These are phyloP conservation scores for Colletotrichum magnum DNA, from an alignment of 2,329 filamentous ascomycete genomes.

Conservation along the genomic window DNA sequence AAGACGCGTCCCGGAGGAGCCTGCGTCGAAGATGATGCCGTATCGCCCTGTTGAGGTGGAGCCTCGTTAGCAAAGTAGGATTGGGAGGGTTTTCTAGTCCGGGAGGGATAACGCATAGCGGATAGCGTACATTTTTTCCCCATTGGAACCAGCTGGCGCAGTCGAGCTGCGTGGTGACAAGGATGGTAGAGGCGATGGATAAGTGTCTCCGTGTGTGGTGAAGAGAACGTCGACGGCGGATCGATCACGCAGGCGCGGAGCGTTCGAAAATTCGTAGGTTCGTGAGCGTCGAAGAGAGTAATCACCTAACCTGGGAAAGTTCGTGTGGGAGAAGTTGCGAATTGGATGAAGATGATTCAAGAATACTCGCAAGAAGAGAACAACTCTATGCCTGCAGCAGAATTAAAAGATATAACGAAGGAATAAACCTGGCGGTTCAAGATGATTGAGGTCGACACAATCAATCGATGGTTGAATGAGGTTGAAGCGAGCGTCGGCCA, in stretches of 20 bases:
- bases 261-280: neutral
- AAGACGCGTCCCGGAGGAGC: slow-evolving; percentile 94
- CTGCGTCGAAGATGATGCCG: slow-evolving; percentile 96
- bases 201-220: neutral
- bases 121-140: slow-evolving; percentile 54
- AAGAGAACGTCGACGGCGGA: neutral
- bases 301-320: too few species aligned
- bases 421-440: neutral
- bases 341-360: neutral
- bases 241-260: neutral
- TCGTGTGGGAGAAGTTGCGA: too few species aligned
- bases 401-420: slow-evolving; percentile 8
- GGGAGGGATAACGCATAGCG: neutral
- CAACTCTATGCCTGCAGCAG: neutral
- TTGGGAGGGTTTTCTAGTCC: neutral
- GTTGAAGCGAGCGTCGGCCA: slow-evolving; percentile 39
- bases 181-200: neutral
- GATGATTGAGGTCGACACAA: neutral
- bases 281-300: too few species aligned
- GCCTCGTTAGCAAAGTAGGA: slow-evolving; percentile 1
- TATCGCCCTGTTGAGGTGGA: slow-evolving; percentile 71
- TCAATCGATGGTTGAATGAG: neutral
- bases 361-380: slow-evolving; percentile 13
- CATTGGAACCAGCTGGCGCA: slow-evolving; percentile 44
- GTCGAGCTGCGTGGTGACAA: slow-evolving; percentile 14